These are phyloP conservation scores for Paulownia fortunei DNA, from an alignment of 257 asterid species.

Conservation along the genomic window DNA sequence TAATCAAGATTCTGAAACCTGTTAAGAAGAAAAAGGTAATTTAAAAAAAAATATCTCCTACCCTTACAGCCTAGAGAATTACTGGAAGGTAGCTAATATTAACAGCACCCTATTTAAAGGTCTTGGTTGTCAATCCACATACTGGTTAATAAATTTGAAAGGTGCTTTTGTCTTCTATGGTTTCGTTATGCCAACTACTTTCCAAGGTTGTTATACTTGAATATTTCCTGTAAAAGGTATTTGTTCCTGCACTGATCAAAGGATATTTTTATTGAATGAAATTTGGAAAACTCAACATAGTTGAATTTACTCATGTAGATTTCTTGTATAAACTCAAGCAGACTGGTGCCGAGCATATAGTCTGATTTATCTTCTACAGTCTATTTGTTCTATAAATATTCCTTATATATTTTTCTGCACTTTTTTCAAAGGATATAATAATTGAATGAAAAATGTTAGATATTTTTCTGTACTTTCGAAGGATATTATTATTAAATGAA, in stretches of 20 bases:
- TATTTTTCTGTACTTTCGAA: not conserved
- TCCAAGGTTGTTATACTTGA: not conserved
- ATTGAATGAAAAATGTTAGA: not conserved
- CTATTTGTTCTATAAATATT: not conserved
- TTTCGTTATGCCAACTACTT: slow-evolving; percentile 2
- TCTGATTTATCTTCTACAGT: not conserved
- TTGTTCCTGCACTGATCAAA: not conserved
- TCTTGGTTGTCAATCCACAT: not conserved
- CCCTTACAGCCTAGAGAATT: not conserved
- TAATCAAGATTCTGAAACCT: slow-evolving; percentile 88
- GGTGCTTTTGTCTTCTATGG: not conserved
- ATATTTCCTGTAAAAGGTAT: not conserved
- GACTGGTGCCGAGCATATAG: not conserved
- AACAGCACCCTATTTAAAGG: not conserved
- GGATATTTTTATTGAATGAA: not conserved
- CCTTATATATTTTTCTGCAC: not conserved
- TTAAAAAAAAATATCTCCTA: not conserved
- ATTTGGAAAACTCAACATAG: not conserved
- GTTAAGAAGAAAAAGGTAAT: slow-evolving; percentile 83
- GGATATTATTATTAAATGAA: not conserved
- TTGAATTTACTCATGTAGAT: not conserved
- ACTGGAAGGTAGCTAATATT: not conserved
- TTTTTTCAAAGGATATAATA: not conserved
- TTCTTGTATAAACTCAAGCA: slow-evolving; percentile 21
- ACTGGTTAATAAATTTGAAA: not conserved